These are phyloP conservation scores for Colletotrichum spaethianum DNA, from an alignment of 2,329 filamentous ascomycete species.

Conservation along the genomic window DNA sequence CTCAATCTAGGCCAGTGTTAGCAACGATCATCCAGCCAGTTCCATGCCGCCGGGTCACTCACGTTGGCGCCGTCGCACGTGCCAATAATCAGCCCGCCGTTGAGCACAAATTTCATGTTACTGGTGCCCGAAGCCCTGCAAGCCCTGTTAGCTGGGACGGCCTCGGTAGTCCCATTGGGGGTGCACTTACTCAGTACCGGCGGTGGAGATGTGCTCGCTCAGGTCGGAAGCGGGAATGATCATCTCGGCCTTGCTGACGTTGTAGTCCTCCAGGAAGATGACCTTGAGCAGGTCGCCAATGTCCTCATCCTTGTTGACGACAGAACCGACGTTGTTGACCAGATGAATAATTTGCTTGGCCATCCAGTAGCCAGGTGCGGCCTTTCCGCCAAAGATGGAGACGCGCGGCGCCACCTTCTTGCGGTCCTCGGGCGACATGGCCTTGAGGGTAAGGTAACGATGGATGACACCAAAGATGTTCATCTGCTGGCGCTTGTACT, in stretches of 20 bases:
- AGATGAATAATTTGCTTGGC: constrained; percentile 99
- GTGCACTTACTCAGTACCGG: constrained; percentile 83
- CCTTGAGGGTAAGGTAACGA: constrained; percentile 91
- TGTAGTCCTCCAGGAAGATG: constrained; percentile 98
- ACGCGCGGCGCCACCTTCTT: constrained; percentile 92
- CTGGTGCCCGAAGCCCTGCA: constrained; percentile 82
- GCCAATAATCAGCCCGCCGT: constrained; percentile 96
- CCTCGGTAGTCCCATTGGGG: not conserved
- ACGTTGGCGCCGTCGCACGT: constrained; percentile 98
- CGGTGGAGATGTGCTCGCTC: constrained; percentile 98
- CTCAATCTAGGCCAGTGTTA: constrained; percentile 75
- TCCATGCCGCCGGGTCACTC: constrained; percentile 56
- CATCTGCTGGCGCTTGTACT: constrained; percentile 99
- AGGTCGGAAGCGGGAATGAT: constrained; percentile 95
- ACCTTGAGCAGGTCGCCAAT: constrained; percentile 97
- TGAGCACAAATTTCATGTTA: constrained; percentile 99
- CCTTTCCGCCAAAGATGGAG: constrained; percentile 97
- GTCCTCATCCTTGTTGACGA: constrained; percentile 93
- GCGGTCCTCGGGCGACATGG: constrained; percentile 84
- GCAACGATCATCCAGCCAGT: constrained; percentile 26
- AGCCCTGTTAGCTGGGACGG: constrained; percentile 39
- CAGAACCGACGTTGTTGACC: constrained; percentile 89
- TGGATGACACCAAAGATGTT: constrained; percentile 99
- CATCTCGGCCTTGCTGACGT: constrained; percentile 99
- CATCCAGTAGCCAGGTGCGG: constrained; percentile 99